Conservation (phyloP, 2,329 filamentous ascomycete species). For the Phialophora tarda region DNA sequence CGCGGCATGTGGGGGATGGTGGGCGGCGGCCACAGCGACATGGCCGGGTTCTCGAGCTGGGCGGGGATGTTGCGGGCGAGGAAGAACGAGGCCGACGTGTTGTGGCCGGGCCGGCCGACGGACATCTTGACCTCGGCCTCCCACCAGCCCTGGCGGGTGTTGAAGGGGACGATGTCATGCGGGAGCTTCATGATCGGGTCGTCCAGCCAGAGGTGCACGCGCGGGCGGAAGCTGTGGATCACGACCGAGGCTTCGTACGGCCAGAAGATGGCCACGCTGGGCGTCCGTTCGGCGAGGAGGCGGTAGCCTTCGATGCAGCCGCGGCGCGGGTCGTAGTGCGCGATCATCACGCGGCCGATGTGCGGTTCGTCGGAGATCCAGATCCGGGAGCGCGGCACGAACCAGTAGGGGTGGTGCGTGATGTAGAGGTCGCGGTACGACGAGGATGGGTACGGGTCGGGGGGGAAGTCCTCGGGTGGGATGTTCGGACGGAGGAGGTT, state of each 20-base stretch:
- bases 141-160: constrained; percentile 38
- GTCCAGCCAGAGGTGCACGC: constrained; percentile 73
- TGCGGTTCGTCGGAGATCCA: constrained; percentile 82
- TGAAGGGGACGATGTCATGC: constrained; percentile 35
- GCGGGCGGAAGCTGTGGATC: constrained; percentile 74
- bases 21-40: constrained; percentile 76
- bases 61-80: constrained; percentile 61
- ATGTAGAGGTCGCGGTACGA: constrained; percentile 75
- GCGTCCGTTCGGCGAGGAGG: constrained; percentile 68
- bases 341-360: constrained; percentile 74
- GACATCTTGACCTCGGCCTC: constrained; percentile 56
- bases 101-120: constrained; percentile 35
- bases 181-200: constrained; percentile 70
- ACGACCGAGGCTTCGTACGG: constrained; percentile 67
- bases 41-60: constrained; percentile 46
- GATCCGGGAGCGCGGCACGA: constrained; percentile 76
- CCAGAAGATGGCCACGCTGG: constrained; percentile 67
- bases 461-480: constrained; percentile 59
- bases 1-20: constrained; percentile 69
- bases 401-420: constrained; percentile 82
- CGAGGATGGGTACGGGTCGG: constrained; percentile 59
- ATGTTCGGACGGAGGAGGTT: constrained; percentile 71
- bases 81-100: constrained; percentile 61
- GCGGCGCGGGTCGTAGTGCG: constrained; percentile 73
- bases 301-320: constrained; percentile 82